These are phyloP conservation scores for Apiotrichum laibachii DNA, from an alignment of 1,284 basidiomycete genomes.

Conservation along the genomic window DNA sequence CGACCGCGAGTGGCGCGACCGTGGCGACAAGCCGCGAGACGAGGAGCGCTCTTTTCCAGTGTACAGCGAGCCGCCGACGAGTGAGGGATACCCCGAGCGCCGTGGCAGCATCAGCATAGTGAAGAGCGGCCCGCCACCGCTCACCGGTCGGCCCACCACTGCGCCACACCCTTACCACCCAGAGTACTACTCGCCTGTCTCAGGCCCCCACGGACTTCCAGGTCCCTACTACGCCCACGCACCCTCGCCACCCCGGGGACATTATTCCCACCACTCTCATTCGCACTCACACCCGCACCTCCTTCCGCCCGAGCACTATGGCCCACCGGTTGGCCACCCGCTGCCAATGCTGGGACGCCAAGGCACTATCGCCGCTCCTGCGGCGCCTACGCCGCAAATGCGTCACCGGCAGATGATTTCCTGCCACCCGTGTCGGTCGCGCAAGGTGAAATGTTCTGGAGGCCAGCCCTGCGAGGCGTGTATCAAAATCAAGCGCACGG, in stretches of 20 bases:
- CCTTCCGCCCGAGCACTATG: background rate
- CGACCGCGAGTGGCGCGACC: background rate
- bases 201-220: background rate
- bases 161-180: background rate
- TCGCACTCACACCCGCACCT: background rate
- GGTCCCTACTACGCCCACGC: background rate
- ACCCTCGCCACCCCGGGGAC: background rate
- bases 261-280: background rate
- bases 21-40: background rate
- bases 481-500: conserved; percentile 26
- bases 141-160: background rate
- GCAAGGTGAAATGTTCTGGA: conserved; percentile 45
- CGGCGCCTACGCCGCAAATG: conserved; percentile 5
- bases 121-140: background rate
- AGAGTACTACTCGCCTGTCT: background rate
- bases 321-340: background rate
- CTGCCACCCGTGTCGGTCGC: conserved; percentile 39
- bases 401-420: conserved; percentile 36
- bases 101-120: background rate
- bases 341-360: background rate
- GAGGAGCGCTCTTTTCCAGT: background rate
- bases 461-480: conserved; percentile 39
- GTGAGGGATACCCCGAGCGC: background rate
- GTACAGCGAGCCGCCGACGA: background rate
- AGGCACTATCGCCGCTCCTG: background rate